Conservation (phyloP, 1,284 basidiomycete genomes). For the Ustilago esculenta region DNA sequence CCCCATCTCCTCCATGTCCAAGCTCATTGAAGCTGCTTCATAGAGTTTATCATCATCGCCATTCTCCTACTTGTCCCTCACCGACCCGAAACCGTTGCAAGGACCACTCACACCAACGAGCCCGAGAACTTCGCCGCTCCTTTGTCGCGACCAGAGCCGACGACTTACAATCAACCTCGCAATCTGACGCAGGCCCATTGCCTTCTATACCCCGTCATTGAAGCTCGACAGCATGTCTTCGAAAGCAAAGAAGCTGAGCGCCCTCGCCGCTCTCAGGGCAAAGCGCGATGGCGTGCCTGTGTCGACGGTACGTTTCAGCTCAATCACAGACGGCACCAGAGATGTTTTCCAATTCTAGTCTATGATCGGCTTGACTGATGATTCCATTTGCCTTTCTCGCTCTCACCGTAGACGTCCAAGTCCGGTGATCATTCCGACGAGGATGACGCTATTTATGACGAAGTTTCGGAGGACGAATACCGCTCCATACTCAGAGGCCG, state of each 20-base stretch:
- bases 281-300: slow-evolving; percentile 50
- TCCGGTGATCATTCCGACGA: slow-evolving; percentile 58
- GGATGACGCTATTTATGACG: slow-evolving; percentile 78
- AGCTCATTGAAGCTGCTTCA: not conserved
- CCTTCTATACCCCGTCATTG: not conserved
- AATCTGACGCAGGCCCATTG: no score
- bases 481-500: slow-evolving; percentile 83
- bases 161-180: no score
- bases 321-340: no score
- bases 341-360: not conserved
- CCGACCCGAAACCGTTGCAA: no score
- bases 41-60: not conserved
- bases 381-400: no score
- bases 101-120: no score
- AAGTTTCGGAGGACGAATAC: slow-evolving; percentile 91
- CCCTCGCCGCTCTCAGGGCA: slow-evolving; percentile 64
- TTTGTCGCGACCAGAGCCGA: no score
- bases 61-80: no score
- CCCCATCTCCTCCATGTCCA: not conserved
- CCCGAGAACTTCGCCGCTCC: no score
- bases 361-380: no score
- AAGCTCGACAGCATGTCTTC: slow-evolving; percentile 35
- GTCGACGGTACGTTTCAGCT: slow-evolving; percentile 20
- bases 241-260: slow-evolving; percentile 55
- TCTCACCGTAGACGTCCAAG: slow-evolving; percentile 15